These are phyloP conservation scores for Beauveria australis DNA, from an alignment of 2,329 filamentous ascomycete species.

Conservation along the genomic window DNA sequence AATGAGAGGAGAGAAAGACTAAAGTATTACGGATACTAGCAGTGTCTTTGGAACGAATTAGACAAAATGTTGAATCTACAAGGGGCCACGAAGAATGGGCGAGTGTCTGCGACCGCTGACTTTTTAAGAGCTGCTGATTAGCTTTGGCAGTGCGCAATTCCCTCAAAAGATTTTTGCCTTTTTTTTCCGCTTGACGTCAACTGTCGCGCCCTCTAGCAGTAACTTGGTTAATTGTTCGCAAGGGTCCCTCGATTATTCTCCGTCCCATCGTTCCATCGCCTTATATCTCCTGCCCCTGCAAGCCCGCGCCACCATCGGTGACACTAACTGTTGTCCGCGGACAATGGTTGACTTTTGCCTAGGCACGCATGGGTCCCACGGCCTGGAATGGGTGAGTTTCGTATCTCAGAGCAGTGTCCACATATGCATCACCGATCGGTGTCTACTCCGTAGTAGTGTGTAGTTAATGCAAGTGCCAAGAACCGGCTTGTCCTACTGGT, in stretches of 20 bases:
- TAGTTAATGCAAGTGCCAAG: neutral
- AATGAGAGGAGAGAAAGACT: too few species aligned
- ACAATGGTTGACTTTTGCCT: neutral
- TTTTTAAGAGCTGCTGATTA: neutral
- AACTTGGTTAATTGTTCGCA: neutral
- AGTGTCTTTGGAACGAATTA: neutral
- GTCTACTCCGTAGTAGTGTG: too few species aligned
- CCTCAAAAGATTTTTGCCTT: neutral
- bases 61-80: neutral
- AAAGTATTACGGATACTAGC: too few species aligned
- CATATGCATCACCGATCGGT: neutral
- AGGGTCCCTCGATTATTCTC: neutral
- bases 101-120: neutral
- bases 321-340: neutral
- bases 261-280: neutral
- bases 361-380: neutral
- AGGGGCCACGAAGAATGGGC: too few species aligned
- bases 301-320: too few species aligned
- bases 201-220: neutral
- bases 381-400: neutral
- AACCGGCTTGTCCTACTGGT: neutral
- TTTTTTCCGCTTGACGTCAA: neutral
- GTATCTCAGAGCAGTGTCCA: neutral
- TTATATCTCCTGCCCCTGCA: slow-evolving; percentile 4
- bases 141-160: neutral